These are phyloP conservation scores for Heterobasidion parviporum DNA, from an alignment of 1,284 basidiomycete species.

Conservation along the genomic window DNA sequence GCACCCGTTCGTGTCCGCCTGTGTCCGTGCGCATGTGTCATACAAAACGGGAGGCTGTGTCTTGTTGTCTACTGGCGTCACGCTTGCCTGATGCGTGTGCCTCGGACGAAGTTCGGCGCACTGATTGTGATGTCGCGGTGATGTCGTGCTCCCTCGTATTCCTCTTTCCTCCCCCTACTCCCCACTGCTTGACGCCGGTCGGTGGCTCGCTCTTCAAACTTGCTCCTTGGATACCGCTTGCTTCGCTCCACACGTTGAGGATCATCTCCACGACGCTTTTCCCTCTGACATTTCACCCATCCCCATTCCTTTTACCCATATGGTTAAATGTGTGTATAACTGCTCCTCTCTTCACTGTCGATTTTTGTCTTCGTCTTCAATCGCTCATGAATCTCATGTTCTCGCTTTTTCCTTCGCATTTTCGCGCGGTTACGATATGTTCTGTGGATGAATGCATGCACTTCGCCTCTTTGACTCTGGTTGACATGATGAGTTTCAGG, in stretches of 20 bases:
- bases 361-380: neutral
- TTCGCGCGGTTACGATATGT: neutral
- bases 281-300: neutral
- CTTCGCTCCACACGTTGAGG: neutral
- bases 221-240: neutral
- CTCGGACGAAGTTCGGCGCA: no score
- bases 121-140: neutral
- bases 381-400: neutral
- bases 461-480: neutral
- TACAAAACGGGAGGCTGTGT: no score
- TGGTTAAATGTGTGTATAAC: neutral
- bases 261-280: neutral
- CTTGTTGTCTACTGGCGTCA: no score
- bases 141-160: neutral
- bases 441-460: neutral
- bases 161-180: neutral
- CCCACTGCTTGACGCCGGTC: constrained; percentile 10
- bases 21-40: no score
- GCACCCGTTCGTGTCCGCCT: constrained; percentile 23
- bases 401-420: neutral
- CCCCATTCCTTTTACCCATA: neutral
- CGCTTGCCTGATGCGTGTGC: no score
- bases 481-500: neutral
- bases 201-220: constrained; percentile 16
- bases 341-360: neutral